Percentiles rank a stretch among this genome's conserved stretches.
Conservation (phyloP, 2,329 filamentous ascomycete species). For the Paracoccidioides brasiliensis region DNA sequence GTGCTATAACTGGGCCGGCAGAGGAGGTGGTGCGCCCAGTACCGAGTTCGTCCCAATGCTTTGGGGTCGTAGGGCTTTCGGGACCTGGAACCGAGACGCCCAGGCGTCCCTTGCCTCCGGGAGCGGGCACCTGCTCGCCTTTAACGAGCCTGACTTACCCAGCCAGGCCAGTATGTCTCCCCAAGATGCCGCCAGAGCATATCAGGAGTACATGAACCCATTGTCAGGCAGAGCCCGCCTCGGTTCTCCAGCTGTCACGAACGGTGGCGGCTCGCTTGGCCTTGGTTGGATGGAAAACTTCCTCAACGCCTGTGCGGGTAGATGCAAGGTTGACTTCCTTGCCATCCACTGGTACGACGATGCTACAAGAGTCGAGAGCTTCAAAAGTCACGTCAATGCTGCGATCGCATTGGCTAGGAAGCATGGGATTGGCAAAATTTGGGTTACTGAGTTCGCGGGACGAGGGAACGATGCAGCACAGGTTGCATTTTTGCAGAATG, state of each 20-base stretch:
- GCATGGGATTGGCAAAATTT: conserved; percentile 28
- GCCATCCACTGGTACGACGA: conserved; percentile 35
- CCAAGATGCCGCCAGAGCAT: conserved; percentile 23
- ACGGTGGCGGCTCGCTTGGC: conserved; percentile 22
- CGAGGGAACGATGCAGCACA: conserved; percentile 14
- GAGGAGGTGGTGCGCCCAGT: conserved; percentile 18
- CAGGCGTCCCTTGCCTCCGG: conserved; percentile 23
- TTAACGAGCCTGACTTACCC: conserved; percentile 35
- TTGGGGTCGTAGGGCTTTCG: conserved; percentile 29
- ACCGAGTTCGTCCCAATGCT: conserved; percentile 35
- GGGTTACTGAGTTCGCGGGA: conserved; percentile 35
- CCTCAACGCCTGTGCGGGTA: conserved; percentile 23
- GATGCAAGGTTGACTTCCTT: conserved; percentile 30
- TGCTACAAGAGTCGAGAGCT: conserved; percentile 18
- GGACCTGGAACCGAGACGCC: conserved; percentile 23
- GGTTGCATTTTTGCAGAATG: conserved; percentile 26
- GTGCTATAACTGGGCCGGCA: conserved; percentile 35
- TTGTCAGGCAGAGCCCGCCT: conserved; percentile 25
- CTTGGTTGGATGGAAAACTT: conserved; percentile 31
- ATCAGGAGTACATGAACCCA: conserved; percentile 28
- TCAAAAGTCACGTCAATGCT: conserved; percentile 26
- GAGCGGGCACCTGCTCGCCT: conserved; percentile 28
- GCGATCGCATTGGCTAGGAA: conserved; percentile 23
- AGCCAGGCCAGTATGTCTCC: conserved; percentile 28
- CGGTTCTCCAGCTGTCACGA: conserved; percentile 32